Evolutionary conservation across 2,329 filamentous ascomycete genomes (phyloP), one percentile per base, ranked within the genome.

Genomic region (Claviceps digitariae): DNA sequence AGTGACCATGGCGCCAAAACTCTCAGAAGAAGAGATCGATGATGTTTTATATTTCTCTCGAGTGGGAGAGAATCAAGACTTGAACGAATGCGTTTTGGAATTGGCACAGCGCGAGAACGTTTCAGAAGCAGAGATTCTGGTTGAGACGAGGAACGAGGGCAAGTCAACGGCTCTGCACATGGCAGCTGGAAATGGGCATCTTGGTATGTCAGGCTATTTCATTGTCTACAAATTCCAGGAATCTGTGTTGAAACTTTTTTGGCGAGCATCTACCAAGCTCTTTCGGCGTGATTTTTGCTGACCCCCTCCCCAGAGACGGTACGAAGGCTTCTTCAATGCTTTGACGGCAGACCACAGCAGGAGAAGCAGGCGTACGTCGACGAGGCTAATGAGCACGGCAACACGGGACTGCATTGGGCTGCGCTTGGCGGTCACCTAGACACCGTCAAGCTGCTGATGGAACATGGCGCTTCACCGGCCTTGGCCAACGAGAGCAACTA

Each of bases 321-420:
- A 21, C 69, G 62, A 41, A 62, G 67, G 48, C 62, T 78, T 47
- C 60, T 78, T 4, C 60, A 63, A n/a, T 67, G 68, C 56, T 74
- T 77, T 56, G 60, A 69, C 27, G 60, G 58, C n/a, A 66, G 64
- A 46, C 67, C 67, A 48, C 66, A 67, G 54, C 66, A 66, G 36
- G 69, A 72, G 56, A 72, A 70, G 57, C 70, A 73, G 57, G 66
- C 74, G 0, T 81, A 84, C 59, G 67, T 90, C 25, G 85, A 89
- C 61, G 73, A 77, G 2, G 75, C 79, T 56, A 98, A 98, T 64
- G 74, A 82, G 57, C 84, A 86, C 47, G 90, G 90, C 46, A 97
- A 96, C 72, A 96, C 91, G 1, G 81, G 89, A 0, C 74, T 98
- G 54, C 93, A 98, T 71, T 97, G 90, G 90, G 91, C 91, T 0